Percentiles rank a stretch among this genome's conserved stretches.
These are phyloP conservation scores for Pittosporum tobira DNA, from an alignment of 129 eudicot genomes.

Conservation along the genomic window DNA sequence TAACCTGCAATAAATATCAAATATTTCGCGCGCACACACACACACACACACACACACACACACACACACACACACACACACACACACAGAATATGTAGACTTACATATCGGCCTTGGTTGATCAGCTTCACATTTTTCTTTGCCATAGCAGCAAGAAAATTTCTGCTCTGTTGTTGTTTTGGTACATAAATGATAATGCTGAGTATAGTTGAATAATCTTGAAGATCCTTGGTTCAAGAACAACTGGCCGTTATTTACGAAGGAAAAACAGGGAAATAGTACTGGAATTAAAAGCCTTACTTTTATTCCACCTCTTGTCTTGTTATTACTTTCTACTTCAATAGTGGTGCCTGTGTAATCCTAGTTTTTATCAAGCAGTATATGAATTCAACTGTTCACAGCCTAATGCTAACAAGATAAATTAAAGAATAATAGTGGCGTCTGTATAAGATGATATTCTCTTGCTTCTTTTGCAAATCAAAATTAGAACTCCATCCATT, in stretches of 20 bases:
- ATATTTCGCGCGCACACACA: neutral
- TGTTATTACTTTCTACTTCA: neutral
- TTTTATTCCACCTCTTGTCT: constrained; percentile 1
- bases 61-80: neutral
- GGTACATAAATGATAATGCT: neutral
- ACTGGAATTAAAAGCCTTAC: neutral
- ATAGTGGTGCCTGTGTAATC: neutral
- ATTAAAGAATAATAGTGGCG: neutral
- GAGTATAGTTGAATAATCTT: too few species aligned
- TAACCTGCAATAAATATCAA: constrained; percentile 17
- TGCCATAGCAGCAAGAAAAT: constrained; percentile 10
- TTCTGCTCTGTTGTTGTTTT: neutral
- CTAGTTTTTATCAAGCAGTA: constrained; percentile 9
- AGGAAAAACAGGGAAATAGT: neutral
- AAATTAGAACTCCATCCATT: too few species aligned
- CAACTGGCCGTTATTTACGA: constrained; percentile 9
- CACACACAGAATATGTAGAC: constrained; percentile 9
- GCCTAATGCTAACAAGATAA: neutral
- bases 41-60: neutral
- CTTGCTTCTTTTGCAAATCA: too few species aligned
- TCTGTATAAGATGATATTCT: too few species aligned
- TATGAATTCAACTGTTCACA: neutral
- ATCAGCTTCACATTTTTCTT: constrained; percentile 23
- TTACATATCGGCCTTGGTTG: constrained; percentile 25
- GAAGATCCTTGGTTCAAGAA: neutral